Percentiles rank a stretch among this genome's conserved stretches.
Evolutionary conservation across 306 rosid species (phyloP).

Genomic region (Luffa acutangula): DNA sequence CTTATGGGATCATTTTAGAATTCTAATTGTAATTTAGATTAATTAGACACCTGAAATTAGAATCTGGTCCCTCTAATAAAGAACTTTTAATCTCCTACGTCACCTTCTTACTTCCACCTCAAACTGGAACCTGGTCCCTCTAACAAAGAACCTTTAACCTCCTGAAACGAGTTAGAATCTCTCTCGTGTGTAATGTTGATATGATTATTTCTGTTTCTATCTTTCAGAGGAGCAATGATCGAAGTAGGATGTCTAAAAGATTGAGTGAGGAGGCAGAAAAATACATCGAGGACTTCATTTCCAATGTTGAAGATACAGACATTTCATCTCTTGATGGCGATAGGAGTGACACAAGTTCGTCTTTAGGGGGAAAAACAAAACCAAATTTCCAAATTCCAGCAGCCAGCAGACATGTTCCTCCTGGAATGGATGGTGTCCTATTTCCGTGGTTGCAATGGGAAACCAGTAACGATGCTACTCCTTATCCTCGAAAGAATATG

Average conservation of each 20-base stretch:
- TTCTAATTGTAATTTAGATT: background rate
- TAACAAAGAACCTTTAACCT: background rate
- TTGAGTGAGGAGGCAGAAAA: constrained; percentile 83
- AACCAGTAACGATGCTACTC: constrained; percentile 51
- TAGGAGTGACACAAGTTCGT: constrained; percentile 89
- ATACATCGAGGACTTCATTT: constrained; percentile 90
- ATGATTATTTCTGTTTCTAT: constrained; percentile 9
- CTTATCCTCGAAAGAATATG: constrained; percentile 31
- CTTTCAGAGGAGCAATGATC: constrained; percentile 72
- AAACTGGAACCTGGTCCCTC: background rate
- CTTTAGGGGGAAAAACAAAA: constrained; percentile 64
- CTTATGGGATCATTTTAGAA: background rate
- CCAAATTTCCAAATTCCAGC: constrained; percentile 34
- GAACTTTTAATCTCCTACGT: background rate
- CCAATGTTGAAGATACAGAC: constrained; percentile 90
- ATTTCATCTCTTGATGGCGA: constrained; percentile 92
- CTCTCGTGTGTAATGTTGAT: background rate
- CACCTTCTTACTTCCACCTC: background rate
- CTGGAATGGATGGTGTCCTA: constrained; percentile 61
- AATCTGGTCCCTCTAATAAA: background rate
- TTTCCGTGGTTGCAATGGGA: constrained; percentile 99
- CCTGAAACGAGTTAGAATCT: background rate
- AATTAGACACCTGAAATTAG: background rate
- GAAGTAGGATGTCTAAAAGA: constrained; percentile 56
- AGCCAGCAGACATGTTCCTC: constrained; percentile 39